A percentile compares a stretch with the other conserved stretches of the same genome.
Conservation (phyloP, 2,329 filamentous ascomycete species). For the Aspergillus fischeri region DNA sequence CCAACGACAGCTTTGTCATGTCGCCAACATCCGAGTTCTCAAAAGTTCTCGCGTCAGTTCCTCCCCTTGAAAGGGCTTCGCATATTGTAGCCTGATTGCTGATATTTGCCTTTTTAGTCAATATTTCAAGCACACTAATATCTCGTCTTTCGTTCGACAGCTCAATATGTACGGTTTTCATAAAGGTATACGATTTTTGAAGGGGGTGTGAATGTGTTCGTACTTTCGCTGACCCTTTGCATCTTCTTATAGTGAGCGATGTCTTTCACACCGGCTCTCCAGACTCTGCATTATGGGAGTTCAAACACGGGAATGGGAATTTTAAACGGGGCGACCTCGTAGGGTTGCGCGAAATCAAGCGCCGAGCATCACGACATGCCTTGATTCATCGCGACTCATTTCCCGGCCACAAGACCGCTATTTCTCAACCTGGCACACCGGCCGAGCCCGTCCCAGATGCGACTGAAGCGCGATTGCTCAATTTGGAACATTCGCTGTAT, state of each 20-base stretch:
- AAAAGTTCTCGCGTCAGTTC: constrained; percentile 90
- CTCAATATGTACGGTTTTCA: constrained; percentile 99
- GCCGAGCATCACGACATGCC: constrained; percentile 85
- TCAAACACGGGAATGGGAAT: constrained; percentile 95
- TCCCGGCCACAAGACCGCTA: constrained; percentile 68
- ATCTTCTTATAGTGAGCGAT: constrained; percentile 69
- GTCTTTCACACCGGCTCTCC: constrained; percentile 94
- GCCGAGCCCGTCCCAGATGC: constrained; percentile 78
- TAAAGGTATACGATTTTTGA: constrained; percentile 64
- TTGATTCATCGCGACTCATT: constrained; percentile 90
- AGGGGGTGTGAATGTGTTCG: not conserved
- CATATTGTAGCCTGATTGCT: constrained; percentile 6
- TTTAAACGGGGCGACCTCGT: constrained; percentile 94
- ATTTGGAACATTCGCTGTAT: constrained; percentile 76
- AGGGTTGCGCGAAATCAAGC: constrained; percentile 90
- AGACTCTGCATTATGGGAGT: constrained; percentile 94
- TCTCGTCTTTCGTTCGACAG: constrained; percentile 96
- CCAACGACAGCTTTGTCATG: constrained; percentile 98
- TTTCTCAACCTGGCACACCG: constrained; percentile 78
- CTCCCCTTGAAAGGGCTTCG: not conserved
- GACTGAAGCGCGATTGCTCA: constrained; percentile 68
- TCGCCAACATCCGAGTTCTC: constrained; percentile 96
- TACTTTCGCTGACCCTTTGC: constrained; percentile 8
- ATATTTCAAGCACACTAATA: constrained; percentile 99
- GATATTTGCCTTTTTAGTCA: constrained; percentile 55